Conservation (phyloP, 305 asterid species). For the Solanum hybrid region DNA sequence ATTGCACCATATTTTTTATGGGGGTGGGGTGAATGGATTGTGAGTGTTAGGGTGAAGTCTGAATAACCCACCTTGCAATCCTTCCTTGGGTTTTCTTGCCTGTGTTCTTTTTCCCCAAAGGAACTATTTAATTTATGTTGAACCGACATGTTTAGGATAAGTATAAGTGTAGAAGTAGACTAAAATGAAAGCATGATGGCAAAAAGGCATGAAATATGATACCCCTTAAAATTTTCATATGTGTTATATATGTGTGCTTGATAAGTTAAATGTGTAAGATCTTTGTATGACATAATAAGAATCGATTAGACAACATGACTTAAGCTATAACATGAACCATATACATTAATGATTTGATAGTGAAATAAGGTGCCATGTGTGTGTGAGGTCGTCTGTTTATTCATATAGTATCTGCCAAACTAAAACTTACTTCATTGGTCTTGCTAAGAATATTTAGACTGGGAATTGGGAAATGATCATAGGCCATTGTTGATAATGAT, state of each 20-base stretch:
- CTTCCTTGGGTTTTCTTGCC: not conserved
- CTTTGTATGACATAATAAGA: not conserved
- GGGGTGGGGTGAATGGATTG: not conserved
- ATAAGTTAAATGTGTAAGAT: not conserved
- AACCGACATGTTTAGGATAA: not conserved
- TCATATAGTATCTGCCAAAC: not conserved
- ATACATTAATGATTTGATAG: no score
- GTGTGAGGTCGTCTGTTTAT: not conserved
- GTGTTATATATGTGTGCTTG: not conserved
- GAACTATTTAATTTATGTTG: not conserved
- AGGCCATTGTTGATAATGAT: not conserved
- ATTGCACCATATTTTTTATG: not conserved
- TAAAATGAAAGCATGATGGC: not conserved
- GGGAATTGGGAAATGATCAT: not conserved
- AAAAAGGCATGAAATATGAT: no score
- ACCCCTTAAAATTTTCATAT: not conserved
- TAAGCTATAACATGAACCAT: not conserved
- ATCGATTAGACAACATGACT: not conserved
- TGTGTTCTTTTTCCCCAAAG: not conserved
- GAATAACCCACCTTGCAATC: not conserved
- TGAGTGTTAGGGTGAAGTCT: not conserved
- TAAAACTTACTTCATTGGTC: not conserved
- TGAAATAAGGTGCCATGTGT: not conserved
- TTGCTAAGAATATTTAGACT: not conserved
- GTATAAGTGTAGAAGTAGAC: not conserved